phyloP scores from a whole-genome alignment of 768 basidiomycete species.

The Xerocomellus intermedius region DNA sequence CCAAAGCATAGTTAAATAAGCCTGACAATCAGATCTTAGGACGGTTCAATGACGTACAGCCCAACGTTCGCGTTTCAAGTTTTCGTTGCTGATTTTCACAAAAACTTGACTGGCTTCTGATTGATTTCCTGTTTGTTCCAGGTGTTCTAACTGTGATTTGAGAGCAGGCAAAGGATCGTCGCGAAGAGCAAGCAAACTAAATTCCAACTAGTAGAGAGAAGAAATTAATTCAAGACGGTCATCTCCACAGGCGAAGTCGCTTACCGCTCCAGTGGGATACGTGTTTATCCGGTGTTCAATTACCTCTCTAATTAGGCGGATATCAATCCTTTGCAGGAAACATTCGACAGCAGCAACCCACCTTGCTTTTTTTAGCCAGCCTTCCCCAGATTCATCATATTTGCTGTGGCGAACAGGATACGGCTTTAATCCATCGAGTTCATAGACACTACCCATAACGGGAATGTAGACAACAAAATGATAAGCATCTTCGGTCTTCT shows the following conservation, averaged over 20 bases:
- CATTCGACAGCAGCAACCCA: constrained; percentile 28
- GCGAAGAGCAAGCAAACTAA: constrained; percentile 86
- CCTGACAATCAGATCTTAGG: background rate
- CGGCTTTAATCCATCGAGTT: constrained; percentile 87
- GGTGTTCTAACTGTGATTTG: constrained; percentile 52
- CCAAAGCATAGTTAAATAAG: constrained; percentile 9
- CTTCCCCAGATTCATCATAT: constrained; percentile 65
- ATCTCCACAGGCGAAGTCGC: constrained; percentile 28
- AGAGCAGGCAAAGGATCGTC: constrained; percentile 76
- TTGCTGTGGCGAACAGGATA: constrained; percentile 79
- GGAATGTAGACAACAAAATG: constrained; percentile 97
- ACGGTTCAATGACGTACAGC: constrained; percentile 51
- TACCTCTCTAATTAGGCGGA: constrained; percentile 53
- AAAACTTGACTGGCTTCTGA: constrained; percentile 51
- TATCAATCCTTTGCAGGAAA: constrained; percentile 19
- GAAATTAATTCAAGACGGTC: constrained; percentile 7
- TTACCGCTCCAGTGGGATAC: constrained; percentile 84
- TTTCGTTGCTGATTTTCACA: constrained; percentile 61
- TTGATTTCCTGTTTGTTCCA: constrained; percentile 42
- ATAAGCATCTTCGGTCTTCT: constrained; percentile 80
- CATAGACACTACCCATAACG: constrained; percentile 78
- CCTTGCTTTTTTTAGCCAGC: constrained; percentile 83
- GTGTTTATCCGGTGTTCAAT: constrained; percentile 88
- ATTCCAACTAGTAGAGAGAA: constrained; percentile 63
- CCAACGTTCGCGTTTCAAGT: constrained; percentile 76